These are phyloP conservation scores for Ciborinia camelliae DNA, from an alignment of 2,329 filamentous ascomycete genomes.

Conservation along the genomic window DNA sequence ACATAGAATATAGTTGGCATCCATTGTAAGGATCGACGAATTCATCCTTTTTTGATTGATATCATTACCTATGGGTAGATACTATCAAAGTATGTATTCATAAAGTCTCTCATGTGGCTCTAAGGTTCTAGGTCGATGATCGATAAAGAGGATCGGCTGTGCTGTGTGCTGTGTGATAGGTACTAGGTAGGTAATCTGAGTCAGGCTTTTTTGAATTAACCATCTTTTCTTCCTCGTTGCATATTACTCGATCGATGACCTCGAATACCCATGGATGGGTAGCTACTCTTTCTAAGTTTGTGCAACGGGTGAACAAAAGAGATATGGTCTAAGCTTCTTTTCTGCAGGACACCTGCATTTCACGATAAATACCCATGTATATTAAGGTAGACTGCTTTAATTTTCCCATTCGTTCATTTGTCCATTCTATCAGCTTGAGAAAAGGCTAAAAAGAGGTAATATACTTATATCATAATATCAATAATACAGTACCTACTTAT, in stretches of 20 bases:
- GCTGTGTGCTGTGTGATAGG: not conserved
- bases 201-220: not conserved
- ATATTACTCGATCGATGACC: slow-evolving; percentile 12
- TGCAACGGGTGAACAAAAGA: slow-evolving; percentile 1
- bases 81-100: not conserved
- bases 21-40: slow-evolving; percentile 9
- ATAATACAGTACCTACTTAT: not conserved
- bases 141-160: slow-evolving; percentile 4
- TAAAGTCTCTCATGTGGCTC: not conserved
- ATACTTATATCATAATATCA: no score
- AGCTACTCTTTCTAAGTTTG: slow-evolving; percentile 5
- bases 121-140: slow-evolving; percentile 4
- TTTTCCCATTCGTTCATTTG: slow-evolving; percentile 1
- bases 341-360: slow-evolving; percentile 20
- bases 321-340: slow-evolving; percentile 19
- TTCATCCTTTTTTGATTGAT: not conserved
- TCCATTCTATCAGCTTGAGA: slow-evolving; percentile 6
- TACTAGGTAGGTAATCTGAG: slow-evolving; percentile 5
- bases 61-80: not conserved
- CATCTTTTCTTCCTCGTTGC: not conserved
- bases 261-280: slow-evolving; percentile 13
- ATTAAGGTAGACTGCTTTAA: not conserved
- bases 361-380: slow-evolving; percentile 18
- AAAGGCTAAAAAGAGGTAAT: slow-evolving; percentile 1
- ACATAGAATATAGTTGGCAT: slow-evolving; percentile 7